Evolutionary conservation across 306 rosid genomes (phyloP).

Genomic region (Herpetospermum pedunculosum): DNA sequence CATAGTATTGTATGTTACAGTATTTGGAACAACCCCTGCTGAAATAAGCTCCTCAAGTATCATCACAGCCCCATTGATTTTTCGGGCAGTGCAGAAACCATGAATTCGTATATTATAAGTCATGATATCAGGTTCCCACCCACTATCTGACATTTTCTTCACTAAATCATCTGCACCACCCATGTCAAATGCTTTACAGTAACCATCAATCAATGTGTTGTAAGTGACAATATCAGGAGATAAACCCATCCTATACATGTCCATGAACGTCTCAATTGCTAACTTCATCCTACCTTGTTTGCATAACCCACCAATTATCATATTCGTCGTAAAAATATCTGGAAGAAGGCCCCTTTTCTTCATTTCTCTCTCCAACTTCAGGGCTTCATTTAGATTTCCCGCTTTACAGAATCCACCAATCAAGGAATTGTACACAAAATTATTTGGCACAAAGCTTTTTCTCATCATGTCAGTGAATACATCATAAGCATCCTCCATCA

Average conservation of each 20-base stretch:
- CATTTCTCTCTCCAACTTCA: conserved; percentile 55
- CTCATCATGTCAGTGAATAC: conserved; percentile 39
- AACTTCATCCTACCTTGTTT: conserved; percentile 53
- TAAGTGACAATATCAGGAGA: conserved; percentile 52
- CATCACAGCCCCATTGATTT: conserved; percentile 40
- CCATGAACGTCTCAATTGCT: conserved; percentile 41
- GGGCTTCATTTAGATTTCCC: conserved; percentile 45
- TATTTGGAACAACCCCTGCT: conserved; percentile 46
- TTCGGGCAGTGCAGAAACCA: conserved; percentile 40
- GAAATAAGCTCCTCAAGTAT: conserved; percentile 51
- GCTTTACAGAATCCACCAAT: conserved; percentile 43
- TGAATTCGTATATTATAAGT: conserved; percentile 54
- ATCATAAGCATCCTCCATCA: conserved; percentile 44
- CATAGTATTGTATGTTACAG: conserved; percentile 59
- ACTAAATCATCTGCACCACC: conserved; percentile 41
- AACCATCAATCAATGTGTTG: conserved; percentile 61
- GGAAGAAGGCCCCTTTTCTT: conserved; percentile 50
- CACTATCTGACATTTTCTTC: conserved; percentile 36
- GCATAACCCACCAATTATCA: conserved; percentile 58
- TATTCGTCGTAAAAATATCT: conserved; percentile 51
- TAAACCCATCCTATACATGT: conserved; percentile 43
- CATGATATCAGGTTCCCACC: conserved; percentile 56
- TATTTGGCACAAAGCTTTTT: conserved; percentile 55
- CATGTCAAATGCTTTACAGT: conserved; percentile 55
- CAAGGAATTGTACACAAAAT: conserved; percentile 67